Base-by-base conservation (phyloP, 352 stramenopile genomes). In the Pythium utonaiense region DNA sequence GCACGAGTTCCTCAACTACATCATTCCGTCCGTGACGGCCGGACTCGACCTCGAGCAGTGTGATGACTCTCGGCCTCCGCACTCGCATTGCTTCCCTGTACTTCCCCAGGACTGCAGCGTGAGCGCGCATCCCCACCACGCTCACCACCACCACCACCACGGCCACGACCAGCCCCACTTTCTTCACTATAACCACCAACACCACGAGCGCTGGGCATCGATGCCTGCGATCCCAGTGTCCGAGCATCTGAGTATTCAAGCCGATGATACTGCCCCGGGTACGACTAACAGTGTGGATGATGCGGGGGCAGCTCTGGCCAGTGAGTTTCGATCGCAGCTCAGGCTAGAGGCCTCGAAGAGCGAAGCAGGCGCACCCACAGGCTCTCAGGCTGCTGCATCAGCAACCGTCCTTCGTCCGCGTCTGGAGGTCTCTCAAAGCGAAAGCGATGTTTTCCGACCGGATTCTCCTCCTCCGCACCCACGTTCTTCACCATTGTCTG, bases 1-100 rank as follows among this genome's bases (percentile, higher is more conserved):
- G 67, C 76, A 78, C 42, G 83, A 93, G 60, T 91, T 93, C 44
- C 60, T 93, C 17, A 75, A 78, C 53, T 93, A 90, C 62, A 89
- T 93, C 47, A 88, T 93, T 28, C 83, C 83, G 19, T 88, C 83
- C 0, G 81, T 93, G 9, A 86, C 80, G n/a, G 83, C 78, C 1
- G 83, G 83, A 3, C 71, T 93, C 34, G 74, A 72, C n/a, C 52
- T 71, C 31, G 67, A 70, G n/a, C 75, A 77, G 19, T 67, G 67
- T 19, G 67, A 72, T n/a, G 33, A 67, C 13, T 38, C 6, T 10
- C 41, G 53, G 7, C 33, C 24, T 19, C 17, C 40, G n/a, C 40
- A 47, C 40, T 47, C 47, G 8, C 57, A 52, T 17, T 71, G 64
- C 34, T 66, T 57, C 40, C 10, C 56, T 12, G 56, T 55, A 0